Evolutionary conservation across 805 yeast species (phyloP), one percentile per base, ranked within the genome.

Genomic region (Metschnikowia matae): DNA sequence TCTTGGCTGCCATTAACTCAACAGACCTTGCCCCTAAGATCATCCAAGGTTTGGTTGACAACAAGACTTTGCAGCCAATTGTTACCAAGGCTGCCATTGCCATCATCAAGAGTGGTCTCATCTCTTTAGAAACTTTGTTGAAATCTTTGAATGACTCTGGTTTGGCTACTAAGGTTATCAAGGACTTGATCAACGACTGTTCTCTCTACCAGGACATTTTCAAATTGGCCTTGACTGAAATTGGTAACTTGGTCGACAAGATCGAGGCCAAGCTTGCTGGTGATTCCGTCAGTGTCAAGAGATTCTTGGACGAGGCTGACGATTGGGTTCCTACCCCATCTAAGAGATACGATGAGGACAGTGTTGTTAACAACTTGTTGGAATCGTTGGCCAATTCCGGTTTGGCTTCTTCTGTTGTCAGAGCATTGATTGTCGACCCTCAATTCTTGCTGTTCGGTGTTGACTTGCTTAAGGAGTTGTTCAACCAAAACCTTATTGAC

Each of bases 321-420:
- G 34, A 33, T 18, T 43, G 49, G 23, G 32, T 32, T 10, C 20
- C 44, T 11, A 42, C 42, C 5, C 47, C 49, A 26, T 44, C 36
- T 11, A 56, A 52, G 51, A 52, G 60, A 46, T 52, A 50, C 58
- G 52, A 53, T 34, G 58, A 50, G 11, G 51, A 55, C 34, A 54
- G 51, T 8, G 53, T 68, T 35, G 59, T 73, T 43, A 60, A 68
- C 48, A 59, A 66, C 46, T 69, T 73, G 57, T 64, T 73, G 70
- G 75, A 71, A 58, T 72, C 78, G 1, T 70, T 73, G 60, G 71
- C 70, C 60, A 54, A 66, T 40, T 72, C 77, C 20, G 77, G 77
- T 40, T 70, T 73, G 59, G 76, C 74, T 38, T 53, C 62, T 18
- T 65, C 62, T 31, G 75, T 73, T 49, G 74, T 73, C 42, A 57